Base-by-base conservation (phyloP, 371 early-diverging fungal species). In the Mortierella sp. region DNA sequence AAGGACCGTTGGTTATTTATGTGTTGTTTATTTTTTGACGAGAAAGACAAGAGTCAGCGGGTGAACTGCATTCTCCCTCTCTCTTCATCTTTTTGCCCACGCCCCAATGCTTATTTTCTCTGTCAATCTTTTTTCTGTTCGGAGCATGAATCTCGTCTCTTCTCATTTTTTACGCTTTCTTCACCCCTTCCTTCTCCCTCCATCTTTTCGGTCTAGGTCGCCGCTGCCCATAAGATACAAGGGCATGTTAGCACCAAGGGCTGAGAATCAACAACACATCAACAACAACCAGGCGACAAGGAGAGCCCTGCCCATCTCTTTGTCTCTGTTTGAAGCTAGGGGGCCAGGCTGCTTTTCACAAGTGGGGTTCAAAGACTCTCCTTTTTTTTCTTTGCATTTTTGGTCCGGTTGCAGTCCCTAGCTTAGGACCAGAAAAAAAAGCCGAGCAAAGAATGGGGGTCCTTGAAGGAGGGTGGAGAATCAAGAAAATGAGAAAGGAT, bases 21-120 rank as follows among this genome's bases (percentile, higher is more conserved):
- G 44, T 71, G 16, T 53, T 28, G 46, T 3, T 50, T 71, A 0
- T 71, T 21, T 71, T 71, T 72, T 51, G 50, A 11, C 48, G 5
- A 64, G 14, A 34, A 61, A 19, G 6, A 21, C 10, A 40, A 21
- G 67, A 67, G 67, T 67, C 43, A 40, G 40, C 43, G 67, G 67
- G 40, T 50, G 67, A 34, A 61, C 69, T 82, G 51, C 77, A 71
- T 74, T 77, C 72, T 57, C 72, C 72, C 26, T 78, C 28, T 50
- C 24, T 48, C 72, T 40, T 40, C 16, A 14, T 50, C 50, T 50
- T 50, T 48, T 72, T 37, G 34, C 46, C 53, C 46, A 44, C 53
- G 13, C 37, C 46, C 37, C 21, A 50, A 50, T 51, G 46, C 54
- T 50, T 72, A 37, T 72, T 40, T 37, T 50, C 26, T 51, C 31